phyloP scores from a whole-genome alignment of 2,329 filamentous ascomycete genomes.

The Fusarium oxysporum region DNA sequence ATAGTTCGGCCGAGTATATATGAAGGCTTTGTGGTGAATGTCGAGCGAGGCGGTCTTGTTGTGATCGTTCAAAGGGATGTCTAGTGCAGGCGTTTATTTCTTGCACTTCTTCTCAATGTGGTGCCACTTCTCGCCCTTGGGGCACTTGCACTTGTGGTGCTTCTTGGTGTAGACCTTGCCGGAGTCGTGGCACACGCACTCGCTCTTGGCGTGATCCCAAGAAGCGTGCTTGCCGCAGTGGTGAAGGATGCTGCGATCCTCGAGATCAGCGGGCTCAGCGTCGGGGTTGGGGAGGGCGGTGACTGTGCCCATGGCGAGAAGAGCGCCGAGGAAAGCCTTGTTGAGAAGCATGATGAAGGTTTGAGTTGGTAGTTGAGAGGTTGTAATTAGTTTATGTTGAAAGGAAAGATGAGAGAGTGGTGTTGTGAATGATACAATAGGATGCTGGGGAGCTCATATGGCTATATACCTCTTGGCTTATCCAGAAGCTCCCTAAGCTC shows the following conservation, averaged over 20 bases:
- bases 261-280: background rate
- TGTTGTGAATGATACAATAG: background rate
- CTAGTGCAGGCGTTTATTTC: background rate
- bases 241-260: conserved; percentile 17
- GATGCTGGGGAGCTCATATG: too few relatives aligned
- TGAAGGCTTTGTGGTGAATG: too few relatives aligned
- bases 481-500: background rate
- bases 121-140: conserved; percentile 31
- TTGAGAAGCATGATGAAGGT: conserved; percentile 23
- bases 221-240: conserved; percentile 23
- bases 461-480: background rate
- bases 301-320: conserved; percentile 20
- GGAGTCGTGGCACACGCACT: conserved; percentile 20
- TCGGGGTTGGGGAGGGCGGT: conserved; percentile 19
- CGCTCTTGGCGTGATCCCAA: conserved; percentile 1
- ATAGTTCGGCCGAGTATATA: too few relatives aligned
- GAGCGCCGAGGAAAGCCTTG: conserved; percentile 8
- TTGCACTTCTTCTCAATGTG: conserved; percentile 26
- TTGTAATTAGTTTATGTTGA: background rate
- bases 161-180: conserved; percentile 15
- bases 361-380: background rate
- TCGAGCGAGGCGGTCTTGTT: too few relatives aligned
- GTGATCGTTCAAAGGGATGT: background rate
- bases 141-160: conserved; percentile 25
- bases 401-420: background rate